Evolutionary conservation across 225 moss, liverwort and hornwort genomes (phyloP).

Genomic region (Bryoerythrophyllum caledonicum): DNA sequence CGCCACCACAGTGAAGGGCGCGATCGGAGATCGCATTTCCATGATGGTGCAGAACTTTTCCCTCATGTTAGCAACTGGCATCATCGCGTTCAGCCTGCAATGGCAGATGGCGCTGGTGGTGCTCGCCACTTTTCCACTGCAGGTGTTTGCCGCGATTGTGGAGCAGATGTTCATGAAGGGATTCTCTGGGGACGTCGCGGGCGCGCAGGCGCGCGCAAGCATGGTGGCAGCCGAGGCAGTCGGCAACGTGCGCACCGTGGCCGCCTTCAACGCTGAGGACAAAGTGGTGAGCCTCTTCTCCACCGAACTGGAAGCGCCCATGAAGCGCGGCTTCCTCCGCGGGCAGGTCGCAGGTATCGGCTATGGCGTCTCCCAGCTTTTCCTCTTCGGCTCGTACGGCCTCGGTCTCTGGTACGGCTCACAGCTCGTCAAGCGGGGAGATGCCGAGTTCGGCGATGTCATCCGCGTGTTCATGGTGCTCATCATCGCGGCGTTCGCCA

Average conservation of each 20-base stretch:
- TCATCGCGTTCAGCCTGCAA: conserved; percentile 46
- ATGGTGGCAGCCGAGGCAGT: conserved; percentile 62
- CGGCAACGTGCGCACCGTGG: conserved; percentile 63
- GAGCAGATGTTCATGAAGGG: conserved; percentile 71
- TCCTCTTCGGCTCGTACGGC: conserved; percentile 43
- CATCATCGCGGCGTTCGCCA: conserved; percentile 57
- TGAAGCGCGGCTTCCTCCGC: conserved; percentile 53
- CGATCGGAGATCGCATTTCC: conserved; percentile 64
- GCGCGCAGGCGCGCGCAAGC: conserved; percentile 61
- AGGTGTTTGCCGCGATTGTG: conserved; percentile 50
- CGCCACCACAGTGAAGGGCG: conserved; percentile 64
- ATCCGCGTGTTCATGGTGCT: conserved; percentile 59
- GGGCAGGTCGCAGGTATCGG: conserved; percentile 57
- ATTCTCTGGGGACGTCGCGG: conserved; percentile 57
- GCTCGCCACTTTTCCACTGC: conserved; percentile 56
- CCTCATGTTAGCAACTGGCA: conserved; percentile 42
- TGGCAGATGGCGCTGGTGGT: conserved; percentile 60
- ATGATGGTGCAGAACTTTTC: conserved; percentile 46
- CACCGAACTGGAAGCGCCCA: conserved; percentile 42
- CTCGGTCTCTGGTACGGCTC: conserved; percentile 57
- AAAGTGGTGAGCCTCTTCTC: conserved; percentile 49
- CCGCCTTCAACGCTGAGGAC: conserved; percentile 62
- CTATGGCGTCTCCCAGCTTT: conserved; percentile 58
- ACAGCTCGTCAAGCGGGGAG: conserved; percentile 30
- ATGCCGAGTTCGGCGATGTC: conserved; percentile 34